Conservation (phyloP, 768 basidiomycete species). For the Lenzites betulinus region DNA sequence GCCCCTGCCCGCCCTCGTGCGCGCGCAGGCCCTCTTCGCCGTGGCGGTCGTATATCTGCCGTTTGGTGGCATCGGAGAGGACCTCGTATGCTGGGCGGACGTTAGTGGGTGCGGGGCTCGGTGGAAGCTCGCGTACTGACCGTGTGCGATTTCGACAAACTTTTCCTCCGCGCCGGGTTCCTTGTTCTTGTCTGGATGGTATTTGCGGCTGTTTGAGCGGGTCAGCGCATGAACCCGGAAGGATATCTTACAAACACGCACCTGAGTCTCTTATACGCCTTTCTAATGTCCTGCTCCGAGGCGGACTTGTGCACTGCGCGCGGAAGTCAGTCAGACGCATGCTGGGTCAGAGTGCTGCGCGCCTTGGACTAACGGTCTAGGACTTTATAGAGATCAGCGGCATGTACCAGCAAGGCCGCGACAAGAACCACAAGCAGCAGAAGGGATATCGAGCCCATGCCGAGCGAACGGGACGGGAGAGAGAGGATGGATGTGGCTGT, state of each 20-base stretch:
- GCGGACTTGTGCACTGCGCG: conserved; percentile 68
- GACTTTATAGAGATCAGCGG: conserved; percentile 79
- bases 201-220: conserved; percentile 21
- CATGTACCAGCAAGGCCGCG: conserved; percentile 40
- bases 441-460: conserved; percentile 31
- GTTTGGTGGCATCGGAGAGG: conserved; percentile 90
- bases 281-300: conserved; percentile 85
- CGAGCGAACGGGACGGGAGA: conserved; percentile 9
- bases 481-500: background rate
- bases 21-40: conserved; percentile 96
- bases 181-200: conserved; percentile 95
- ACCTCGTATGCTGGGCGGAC: conserved; percentile 79
- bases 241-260: conserved; percentile 32
- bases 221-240: background rate
- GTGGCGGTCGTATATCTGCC: conserved; percentile 90
- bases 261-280: conserved; percentile 89
- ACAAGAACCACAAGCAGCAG: conserved; percentile 36
- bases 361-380: conserved; percentile 69
- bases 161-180: conserved; percentile 77
- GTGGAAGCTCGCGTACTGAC: conserved; percentile 46
- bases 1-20: conserved; percentile 82
- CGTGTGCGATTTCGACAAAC: conserved; percentile 91
- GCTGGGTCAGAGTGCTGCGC: conserved; percentile 27
- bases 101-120: too few species aligned
- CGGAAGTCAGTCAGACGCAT: conserved; percentile 27